A percentile compares a stretch with the other conserved stretches of the same genome.
These are phyloP conservation scores for Aspergillus calidoustus DNA, from an alignment of 2,329 filamentous ascomycete genomes.

Conservation along the genomic window DNA sequence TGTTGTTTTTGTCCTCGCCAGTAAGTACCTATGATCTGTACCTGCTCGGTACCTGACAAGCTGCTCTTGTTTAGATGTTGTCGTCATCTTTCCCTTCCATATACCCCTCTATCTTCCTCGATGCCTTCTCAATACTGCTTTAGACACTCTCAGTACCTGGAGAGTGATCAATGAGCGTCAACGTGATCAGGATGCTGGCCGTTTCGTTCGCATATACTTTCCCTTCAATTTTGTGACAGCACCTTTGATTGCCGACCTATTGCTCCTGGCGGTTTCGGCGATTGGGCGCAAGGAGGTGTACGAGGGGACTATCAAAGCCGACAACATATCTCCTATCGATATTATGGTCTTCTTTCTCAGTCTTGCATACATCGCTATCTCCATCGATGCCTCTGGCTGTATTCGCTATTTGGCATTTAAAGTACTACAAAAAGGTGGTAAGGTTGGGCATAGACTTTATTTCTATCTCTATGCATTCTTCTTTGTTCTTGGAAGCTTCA, in stretches of 20 bases:
- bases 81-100: constrained; percentile 71
- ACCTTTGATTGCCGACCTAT: constrained; percentile 71
- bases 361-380: constrained; percentile 76
- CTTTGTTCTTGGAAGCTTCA: constrained; percentile 68
- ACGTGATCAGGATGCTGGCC: constrained; percentile 47
- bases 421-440: constrained; percentile 69
- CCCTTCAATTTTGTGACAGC: constrained; percentile 74
- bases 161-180: constrained; percentile 15
- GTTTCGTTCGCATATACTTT: constrained; percentile 59
- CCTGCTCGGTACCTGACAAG: not conserved
- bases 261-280: constrained; percentile 70
- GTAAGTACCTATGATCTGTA: constrained; percentile 53
- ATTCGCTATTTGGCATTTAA: constrained; percentile 73
- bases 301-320: constrained; percentile 68
- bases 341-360: constrained; percentile 78
- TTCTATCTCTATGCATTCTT: constrained; percentile 77
- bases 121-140: constrained; percentile 49
- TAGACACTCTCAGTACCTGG: constrained; percentile 43
- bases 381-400: constrained; percentile 74
- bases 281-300: constrained; percentile 70
- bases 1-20: constrained; percentile 70
- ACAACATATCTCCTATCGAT: constrained; percentile 70
- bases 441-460: constrained; percentile 68
- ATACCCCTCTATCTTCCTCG: constrained; percentile 66
- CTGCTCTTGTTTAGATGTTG: constrained; percentile 58